These are phyloP conservation scores for Rhododendron ovatum DNA, from an alignment of 148 eudicot genomes.

Conservation along the genomic window DNA sequence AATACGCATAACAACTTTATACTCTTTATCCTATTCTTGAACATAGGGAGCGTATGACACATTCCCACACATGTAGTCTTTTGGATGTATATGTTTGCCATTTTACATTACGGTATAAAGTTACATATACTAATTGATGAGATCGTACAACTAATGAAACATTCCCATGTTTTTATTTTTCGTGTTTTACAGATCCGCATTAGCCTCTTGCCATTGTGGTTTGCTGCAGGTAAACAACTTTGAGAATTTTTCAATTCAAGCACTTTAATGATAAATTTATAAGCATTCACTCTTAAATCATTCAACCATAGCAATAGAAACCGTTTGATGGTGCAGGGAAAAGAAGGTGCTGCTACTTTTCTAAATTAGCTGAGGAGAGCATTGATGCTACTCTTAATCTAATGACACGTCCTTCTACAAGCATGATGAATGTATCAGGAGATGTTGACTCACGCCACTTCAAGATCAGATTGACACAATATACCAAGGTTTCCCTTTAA, in stretches of 20 bases:
- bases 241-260: not conserved
- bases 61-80: not conserved
- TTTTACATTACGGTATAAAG: not conserved
- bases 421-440: constrained; percentile 13
- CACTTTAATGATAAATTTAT: constrained; percentile 1
- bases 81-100: not conserved
- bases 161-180: constrained; percentile 6
- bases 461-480: constrained; percentile 64
- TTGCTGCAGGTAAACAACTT: constrained; percentile 59
- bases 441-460: constrained; percentile 25
- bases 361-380: constrained; percentile 45
- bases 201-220: constrained; percentile 73
- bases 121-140: not conserved
- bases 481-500: constrained; percentile 50
- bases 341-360: constrained; percentile 46
- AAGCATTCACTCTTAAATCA: not conserved
- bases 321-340: constrained; percentile 39
- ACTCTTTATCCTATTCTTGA: not conserved
- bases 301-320: not conserved
- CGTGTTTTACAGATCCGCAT: constrained; percentile 53
- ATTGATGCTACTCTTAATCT: constrained; percentile 28
- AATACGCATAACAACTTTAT: not conserved
- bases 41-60: not conserved
- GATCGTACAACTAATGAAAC: not conserved
- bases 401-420: constrained; percentile 15